A percentile compares a stretch with the other conserved stretches of the same genome.
Evolutionary conservation across 2,329 filamentous ascomycete genomes (phyloP).

Genomic region (Thermothelomyces thermophilus): DNA sequence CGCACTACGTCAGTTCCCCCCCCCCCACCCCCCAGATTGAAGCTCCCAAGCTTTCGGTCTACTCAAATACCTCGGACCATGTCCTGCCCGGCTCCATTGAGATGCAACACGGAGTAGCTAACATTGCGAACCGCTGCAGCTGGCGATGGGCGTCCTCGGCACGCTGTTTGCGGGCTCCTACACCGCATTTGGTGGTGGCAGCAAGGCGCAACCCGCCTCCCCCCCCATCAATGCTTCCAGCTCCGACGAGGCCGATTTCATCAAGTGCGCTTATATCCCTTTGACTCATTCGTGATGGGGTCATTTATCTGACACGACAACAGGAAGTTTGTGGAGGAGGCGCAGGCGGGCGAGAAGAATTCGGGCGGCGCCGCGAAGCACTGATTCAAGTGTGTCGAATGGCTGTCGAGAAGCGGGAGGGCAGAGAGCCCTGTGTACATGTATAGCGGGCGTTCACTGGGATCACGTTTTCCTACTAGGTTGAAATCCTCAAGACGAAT

Average conservation of each 20-base stretch:
- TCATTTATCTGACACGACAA: conserved; percentile 12
- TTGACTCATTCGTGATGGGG: not conserved
- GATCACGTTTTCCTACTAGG: conserved; percentile 14
- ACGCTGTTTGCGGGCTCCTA: conserved; percentile 45
- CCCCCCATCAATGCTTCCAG: conserved; percentile 57
- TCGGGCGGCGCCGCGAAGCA: conserved; percentile 30
- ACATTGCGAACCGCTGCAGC: conserved; percentile 33
- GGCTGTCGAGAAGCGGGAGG: conserved; percentile 6
- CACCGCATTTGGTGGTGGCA: conserved; percentile 40
- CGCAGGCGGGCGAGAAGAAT: conserved; percentile 38
- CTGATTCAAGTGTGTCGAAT: conserved; percentile 26
- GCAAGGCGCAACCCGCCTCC: conserved; percentile 34
- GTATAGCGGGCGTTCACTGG: conserved; percentile 25
- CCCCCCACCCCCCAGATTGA: too few relatives aligned
- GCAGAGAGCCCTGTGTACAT: conserved; percentile 24
- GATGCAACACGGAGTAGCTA: conserved; percentile 12
- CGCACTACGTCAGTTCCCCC: conserved; percentile 49
- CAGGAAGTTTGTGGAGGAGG: conserved; percentile 44
- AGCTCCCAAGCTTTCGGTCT: conserved; percentile 7
- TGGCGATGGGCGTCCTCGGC: conserved; percentile 51
- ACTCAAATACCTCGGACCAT: not conserved
- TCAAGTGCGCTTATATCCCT: conserved; percentile 46
- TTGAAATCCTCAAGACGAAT: not conserved
- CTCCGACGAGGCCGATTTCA: conserved; percentile 58
- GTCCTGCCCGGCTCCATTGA: conserved; percentile 9